Evolutionary conservation across 2,329 filamentous ascomycete species (phyloP).

Genomic region (Microdochium bolleyi): DNA sequence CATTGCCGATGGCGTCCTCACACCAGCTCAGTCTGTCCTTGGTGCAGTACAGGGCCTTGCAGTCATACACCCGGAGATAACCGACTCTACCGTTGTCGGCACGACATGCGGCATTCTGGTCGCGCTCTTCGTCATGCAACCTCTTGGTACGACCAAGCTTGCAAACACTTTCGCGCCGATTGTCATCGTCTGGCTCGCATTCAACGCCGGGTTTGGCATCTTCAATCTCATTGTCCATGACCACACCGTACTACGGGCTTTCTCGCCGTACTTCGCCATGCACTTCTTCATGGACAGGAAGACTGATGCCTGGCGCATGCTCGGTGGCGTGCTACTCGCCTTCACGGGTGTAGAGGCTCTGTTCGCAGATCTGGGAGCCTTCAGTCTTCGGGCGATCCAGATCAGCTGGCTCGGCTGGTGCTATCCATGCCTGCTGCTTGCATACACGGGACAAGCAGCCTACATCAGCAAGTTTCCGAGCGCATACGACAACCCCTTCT

Average conservation of each 20-base stretch:
- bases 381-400: constrained; percentile 61
- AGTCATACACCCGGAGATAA: constrained; percentile 50
- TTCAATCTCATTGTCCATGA: constrained; percentile 50
- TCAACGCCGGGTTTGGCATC: constrained; percentile 56
- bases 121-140: constrained; percentile 55
- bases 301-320: constrained; percentile 52
- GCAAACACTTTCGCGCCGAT: constrained; percentile 57
- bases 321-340: constrained; percentile 64
- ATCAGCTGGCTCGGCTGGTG: constrained; percentile 63
- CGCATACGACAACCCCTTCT: constrained; percentile 67
- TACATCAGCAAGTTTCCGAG: constrained; percentile 51
- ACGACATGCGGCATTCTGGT: constrained; percentile 57
- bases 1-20: constrained; percentile 58
- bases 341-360: constrained; percentile 76
- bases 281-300: constrained; percentile 51
- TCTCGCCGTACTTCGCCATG: constrained; percentile 52
- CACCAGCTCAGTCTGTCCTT: constrained; percentile 62
- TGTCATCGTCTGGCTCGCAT: constrained; percentile 57
- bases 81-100: constrained; percentile 50
- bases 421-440: constrained; percentile 58
- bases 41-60: constrained; percentile 58
- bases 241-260: constrained; percentile 45
- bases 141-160: constrained; percentile 54
- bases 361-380: constrained; percentile 72
- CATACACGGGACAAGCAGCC: constrained; percentile 68